phyloP scores from a whole-genome alignment of 495 filamentous ascomycete species.

The Tuber umbilicatum region DNA sequence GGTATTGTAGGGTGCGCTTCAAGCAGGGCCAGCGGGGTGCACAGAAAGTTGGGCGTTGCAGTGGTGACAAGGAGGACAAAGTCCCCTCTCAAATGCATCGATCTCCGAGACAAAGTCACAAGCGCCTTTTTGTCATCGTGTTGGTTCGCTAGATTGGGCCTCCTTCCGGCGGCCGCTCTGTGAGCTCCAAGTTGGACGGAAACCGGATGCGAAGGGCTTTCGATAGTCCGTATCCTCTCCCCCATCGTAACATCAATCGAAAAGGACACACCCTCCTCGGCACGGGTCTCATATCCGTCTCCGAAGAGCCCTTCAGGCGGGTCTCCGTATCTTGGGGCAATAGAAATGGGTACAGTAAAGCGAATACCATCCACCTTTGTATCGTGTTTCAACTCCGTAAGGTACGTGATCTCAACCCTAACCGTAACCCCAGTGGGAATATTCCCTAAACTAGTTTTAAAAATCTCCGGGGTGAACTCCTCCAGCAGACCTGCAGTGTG shows the following conservation, averaged over 20 bases:
- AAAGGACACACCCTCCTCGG: slow-evolving; percentile 50
- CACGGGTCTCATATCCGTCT: slow-evolving; percentile 13
- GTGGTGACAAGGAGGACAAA: slow-evolving; percentile 54
- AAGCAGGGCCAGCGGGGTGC: slow-evolving; percentile 54
- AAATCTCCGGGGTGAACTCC: slow-evolving; percentile 56
- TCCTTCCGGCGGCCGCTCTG: slow-evolving; percentile 40
- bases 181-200: slow-evolving; percentile 49
- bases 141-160: slow-evolving; percentile 41
- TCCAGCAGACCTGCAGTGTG: slow-evolving; percentile 57
- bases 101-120: slow-evolving; percentile 51
- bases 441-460: too few relatives aligned
- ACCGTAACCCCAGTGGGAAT: slow-evolving; percentile 52
- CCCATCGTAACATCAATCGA: slow-evolving; percentile 56
- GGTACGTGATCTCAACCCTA: slow-evolving; percentile 57
- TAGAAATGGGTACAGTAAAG: slow-evolving; percentile 62
- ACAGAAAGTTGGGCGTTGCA: slow-evolving; percentile 46
- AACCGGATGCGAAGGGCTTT: slow-evolving; percentile 62
- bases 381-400: slow-evolving; percentile 61
- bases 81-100: slow-evolving; percentile 48
- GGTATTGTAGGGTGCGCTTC: slow-evolving; percentile 57
- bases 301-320: slow-evolving; percentile 28
- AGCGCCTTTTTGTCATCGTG: slow-evolving; percentile 53
- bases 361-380: too few relatives aligned
- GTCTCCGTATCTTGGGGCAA: too few relatives aligned
- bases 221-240: too few relatives aligned